Evolutionary conservation across 257 asterid species (phyloP).

Genomic region (Penstemon eatonii): DNA sequence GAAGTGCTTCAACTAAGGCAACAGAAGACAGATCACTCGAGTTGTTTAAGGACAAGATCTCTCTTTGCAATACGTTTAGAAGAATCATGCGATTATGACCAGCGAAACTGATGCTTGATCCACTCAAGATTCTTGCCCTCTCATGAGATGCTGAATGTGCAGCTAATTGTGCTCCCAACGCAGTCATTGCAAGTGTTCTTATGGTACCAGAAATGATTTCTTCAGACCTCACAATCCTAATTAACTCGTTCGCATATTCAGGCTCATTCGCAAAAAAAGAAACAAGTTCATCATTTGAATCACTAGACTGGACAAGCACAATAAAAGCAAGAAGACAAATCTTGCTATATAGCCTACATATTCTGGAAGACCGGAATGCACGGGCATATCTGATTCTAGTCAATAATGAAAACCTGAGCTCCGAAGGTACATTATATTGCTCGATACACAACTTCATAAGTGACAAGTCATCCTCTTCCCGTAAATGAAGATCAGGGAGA

Average conservation of each 20-base stretch:
- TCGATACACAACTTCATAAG: constrained; percentile 73
- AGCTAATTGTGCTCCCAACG: constrained; percentile 87
- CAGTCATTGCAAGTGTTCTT: constrained; percentile 89
- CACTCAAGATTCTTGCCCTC: constrained; percentile 84
- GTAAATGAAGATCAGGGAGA: constrained; percentile 72
- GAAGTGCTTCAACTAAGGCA: constrained; percentile 87
- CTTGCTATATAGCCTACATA: constrained; percentile 89
- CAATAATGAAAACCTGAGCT: constrained; percentile 78
- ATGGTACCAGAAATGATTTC: constrained; percentile 72
- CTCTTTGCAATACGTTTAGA: constrained; percentile 89
- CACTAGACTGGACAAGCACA: constrained; percentile 94
- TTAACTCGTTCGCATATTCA: constrained; percentile 82
- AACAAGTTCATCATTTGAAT: constrained; percentile 90
- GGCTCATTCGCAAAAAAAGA: constrained; percentile 97
- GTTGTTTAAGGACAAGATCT: constrained; percentile 65
- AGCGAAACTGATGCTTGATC: constrained; percentile 89
- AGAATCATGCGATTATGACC: constrained; percentile 95
- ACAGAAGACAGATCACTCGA: constrained; percentile 77
- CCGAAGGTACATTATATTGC: constrained; percentile 69
- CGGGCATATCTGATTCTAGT: constrained; percentile 97
- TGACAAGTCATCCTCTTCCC: constrained; percentile 79
- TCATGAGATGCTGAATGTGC: constrained; percentile 97
- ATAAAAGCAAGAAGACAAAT: constrained; percentile 88
- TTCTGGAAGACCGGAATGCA: constrained; percentile 79
- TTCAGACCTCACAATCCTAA: constrained; percentile 90